Conservation (phyloP, 2,329 filamentous ascomycete species). For the Venturia carpophila region DNA sequence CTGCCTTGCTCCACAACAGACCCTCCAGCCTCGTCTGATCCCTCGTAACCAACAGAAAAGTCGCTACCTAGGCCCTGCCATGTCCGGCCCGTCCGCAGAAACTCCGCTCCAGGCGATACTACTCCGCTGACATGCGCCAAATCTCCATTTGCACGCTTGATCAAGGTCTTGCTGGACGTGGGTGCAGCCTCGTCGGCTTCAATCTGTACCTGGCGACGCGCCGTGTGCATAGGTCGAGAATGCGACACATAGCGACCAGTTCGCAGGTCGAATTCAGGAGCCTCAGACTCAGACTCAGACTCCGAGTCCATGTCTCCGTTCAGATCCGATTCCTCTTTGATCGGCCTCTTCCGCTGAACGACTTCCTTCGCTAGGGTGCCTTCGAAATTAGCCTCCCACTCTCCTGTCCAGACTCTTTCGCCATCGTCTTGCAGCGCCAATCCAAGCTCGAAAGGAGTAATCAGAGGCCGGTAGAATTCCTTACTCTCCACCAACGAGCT, state of each 20-base stretch:
- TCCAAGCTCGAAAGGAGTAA: slow-evolving; percentile 90
- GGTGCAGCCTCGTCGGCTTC: slow-evolving; percentile 22
- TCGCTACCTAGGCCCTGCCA: slow-evolving; percentile 92
- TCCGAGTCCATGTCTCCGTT: slow-evolving; percentile 48
- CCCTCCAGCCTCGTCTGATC: slow-evolving; percentile 45
- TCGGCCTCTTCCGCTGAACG: slow-evolving; percentile 18
- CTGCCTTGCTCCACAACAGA: slow-evolving; percentile 76
- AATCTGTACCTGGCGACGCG: slow-evolving; percentile 22
- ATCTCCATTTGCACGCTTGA: slow-evolving; percentile 59
- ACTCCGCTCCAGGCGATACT: slow-evolving; percentile 87
- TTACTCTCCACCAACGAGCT: slow-evolving; percentile 84
- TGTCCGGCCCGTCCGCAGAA: slow-evolving; percentile 68
- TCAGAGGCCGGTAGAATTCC: slow-evolving; percentile 78
- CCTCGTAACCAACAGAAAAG: slow-evolving; percentile 56
- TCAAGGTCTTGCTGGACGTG: slow-evolving; percentile 45
- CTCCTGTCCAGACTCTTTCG: slow-evolving; percentile 73
- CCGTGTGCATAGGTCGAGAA: slow-evolving; percentile 58
- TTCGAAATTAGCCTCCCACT: slow-evolving; percentile 85
- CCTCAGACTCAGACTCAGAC: slow-evolving; percentile 56
- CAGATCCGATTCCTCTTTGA: slow-evolving; percentile 19
- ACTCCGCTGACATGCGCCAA: slow-evolving; percentile 76
- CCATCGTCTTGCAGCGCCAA: slow-evolving; percentile 68
- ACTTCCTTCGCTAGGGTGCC: slow-evolving; percentile 43
- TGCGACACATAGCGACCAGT: slow-evolving; percentile 77
- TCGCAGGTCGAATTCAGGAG: slow-evolving; percentile 85